Percentiles rank a stretch among this genome's conserved stretches.
Conservation (phyloP, 2,329 filamentous ascomycete species). For the Trichoderma breve region DNA sequence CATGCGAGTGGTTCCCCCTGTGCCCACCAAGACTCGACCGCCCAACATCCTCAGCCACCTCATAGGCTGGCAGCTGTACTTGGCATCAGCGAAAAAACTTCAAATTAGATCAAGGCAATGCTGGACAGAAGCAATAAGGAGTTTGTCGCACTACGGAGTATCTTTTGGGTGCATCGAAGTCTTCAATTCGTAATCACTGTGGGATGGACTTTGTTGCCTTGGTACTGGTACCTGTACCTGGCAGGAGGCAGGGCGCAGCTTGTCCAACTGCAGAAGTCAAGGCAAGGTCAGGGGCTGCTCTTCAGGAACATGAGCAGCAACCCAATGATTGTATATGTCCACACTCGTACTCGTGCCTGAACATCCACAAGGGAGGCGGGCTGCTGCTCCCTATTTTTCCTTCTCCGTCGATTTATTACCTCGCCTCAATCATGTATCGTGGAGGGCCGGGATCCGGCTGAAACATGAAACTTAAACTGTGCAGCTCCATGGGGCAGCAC, state of each 20-base stretch:
- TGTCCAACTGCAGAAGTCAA: conserved; percentile 7
- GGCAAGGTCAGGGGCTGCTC: conserved; percentile 10
- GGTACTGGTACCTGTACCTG: not conserved
- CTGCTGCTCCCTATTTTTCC: not conserved
- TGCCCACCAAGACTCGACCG: not conserved
- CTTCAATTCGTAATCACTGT: not conserved
- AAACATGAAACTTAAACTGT: conserved; percentile 10
- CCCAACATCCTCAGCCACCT: not conserved
- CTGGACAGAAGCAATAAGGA: not conserved
- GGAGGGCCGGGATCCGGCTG: not conserved
- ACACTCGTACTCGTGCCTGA: not conserved
- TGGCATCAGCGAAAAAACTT: not conserved
- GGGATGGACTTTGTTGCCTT: not conserved
- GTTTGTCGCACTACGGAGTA: not conserved
- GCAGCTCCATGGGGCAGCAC: not conserved
- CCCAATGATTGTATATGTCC: not conserved
- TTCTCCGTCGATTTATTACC: not conserved
- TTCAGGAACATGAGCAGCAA: not conserved
- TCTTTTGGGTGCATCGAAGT: not conserved
- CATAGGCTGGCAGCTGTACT: not conserved
- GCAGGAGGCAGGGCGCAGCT: conserved; percentile 11
- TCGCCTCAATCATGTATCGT: not conserved
- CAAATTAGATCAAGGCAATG: not conserved
- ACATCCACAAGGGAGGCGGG: conserved; percentile 1
- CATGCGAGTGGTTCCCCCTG: not conserved